Percentiles rank a stretch among this genome's conserved stretches.
Conservation (phyloP, 2,329 filamentous ascomycete genomes). For the Parafenestella ontariensis region DNA sequence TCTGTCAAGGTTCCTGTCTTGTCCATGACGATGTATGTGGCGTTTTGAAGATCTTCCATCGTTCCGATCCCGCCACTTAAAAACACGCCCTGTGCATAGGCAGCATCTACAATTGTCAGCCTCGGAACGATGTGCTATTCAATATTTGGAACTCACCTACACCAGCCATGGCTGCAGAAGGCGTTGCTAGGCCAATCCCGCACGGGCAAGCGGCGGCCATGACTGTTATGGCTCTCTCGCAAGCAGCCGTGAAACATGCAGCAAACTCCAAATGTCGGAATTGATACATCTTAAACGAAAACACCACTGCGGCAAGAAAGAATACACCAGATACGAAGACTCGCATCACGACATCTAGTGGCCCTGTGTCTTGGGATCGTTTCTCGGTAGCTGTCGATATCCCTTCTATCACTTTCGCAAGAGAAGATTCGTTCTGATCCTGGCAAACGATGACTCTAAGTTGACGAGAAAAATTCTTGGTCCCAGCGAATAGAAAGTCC, state of each 20-base stretch:
- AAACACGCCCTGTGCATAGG: conserved; percentile 15
- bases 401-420: conserved; percentile 14
- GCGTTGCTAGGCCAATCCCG: conserved; percentile 19
- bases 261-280: neutral
- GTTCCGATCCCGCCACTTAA: conserved; percentile 15
- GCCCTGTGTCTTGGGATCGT: neutral
- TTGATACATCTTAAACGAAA: neutral
- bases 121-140: neutral
- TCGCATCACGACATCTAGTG: conserved; percentile 5
- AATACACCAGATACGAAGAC: conserved; percentile 8
- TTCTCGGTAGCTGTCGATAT: conserved; percentile 9
- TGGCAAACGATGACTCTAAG: conserved; percentile 4
- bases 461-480: conserved; percentile 4
- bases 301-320: neutral
- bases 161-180: conserved; percentile 21
- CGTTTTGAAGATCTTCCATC: conserved; percentile 7
- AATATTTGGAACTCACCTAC: conserved; percentile 5
- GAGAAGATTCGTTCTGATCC: conserved; percentile 9
- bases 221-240: conserved; percentile 10
- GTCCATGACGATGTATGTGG: conserved; percentile 22
- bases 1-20: conserved; percentile 24
- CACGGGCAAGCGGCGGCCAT: conserved; percentile 23
- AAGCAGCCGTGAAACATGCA: neutral
- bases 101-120: conserved; percentile 7
- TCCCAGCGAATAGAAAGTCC: conserved; percentile 15